Evolutionary conservation across 2,329 filamentous ascomycete genomes (phyloP).

Genomic region (Ramichloridium luteum): DNA sequence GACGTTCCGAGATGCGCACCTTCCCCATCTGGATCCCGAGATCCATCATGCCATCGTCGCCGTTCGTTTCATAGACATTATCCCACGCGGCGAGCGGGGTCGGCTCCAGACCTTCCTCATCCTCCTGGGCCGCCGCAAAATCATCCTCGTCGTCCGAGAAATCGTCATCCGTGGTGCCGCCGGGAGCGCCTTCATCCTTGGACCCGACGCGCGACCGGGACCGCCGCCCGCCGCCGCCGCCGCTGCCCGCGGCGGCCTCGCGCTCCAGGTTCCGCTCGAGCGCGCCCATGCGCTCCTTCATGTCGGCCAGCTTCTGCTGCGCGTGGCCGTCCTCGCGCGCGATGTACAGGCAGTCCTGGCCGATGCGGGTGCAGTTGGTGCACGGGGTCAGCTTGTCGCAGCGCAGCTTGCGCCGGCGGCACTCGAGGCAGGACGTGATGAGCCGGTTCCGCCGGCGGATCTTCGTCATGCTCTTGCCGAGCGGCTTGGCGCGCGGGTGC

Average conservation of each 20-base stretch:
- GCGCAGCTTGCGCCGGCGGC: constrained; percentile 63
- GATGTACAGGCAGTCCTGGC: constrained; percentile 49
- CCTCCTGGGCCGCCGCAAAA: constrained; percentile 38
- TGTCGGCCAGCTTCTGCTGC: constrained; percentile 58
- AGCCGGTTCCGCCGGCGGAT: constrained; percentile 30
- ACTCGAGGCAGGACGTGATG: constrained; percentile 59
- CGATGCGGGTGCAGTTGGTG: constrained; percentile 47
- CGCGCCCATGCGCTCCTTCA: constrained; percentile 66
- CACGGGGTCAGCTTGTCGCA: constrained; percentile 66
- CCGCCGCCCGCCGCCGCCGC: no score
- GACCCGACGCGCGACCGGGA: background rate
- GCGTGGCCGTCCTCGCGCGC: constrained; percentile 55
- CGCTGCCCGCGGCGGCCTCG: constrained; percentile 43
- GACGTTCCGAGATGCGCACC: constrained; percentile 59
- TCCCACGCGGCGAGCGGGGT: constrained; percentile 53
- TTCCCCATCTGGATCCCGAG: constrained; percentile 58
- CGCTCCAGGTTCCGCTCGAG: constrained; percentile 58
- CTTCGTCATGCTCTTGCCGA: no score
- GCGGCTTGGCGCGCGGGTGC: no score
- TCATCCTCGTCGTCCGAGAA: constrained; percentile 41
- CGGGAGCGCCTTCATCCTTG: background rate
- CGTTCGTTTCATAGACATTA: constrained; percentile 54
- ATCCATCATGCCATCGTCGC: constrained; percentile 52
- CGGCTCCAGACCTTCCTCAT: constrained; percentile 48
- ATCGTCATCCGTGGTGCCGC: background rate